phyloP scores from a whole-genome alignment of 306 rosid species.

The Pachyrhizus erosus region DNA sequence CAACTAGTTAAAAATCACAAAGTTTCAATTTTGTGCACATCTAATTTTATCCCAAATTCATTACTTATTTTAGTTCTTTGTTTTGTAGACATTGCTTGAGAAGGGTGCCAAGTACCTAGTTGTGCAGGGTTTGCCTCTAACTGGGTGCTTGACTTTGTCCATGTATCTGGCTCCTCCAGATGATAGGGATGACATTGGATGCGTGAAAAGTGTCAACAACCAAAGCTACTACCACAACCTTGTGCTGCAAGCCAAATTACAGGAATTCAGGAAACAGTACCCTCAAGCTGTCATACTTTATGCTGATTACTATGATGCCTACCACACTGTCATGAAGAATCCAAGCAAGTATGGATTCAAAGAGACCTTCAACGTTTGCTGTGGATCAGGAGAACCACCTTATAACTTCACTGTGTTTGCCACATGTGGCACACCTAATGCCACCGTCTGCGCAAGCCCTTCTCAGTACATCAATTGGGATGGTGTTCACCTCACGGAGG shows the following conservation, averaged over 20 bases:
- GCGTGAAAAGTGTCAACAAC: conserved; percentile 73
- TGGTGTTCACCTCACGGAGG: conserved; percentile 96
- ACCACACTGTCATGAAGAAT: conserved; percentile 62
- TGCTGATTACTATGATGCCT: conserved; percentile 84
- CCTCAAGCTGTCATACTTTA: conserved; percentile 71
- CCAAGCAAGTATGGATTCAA: conserved; percentile 64
- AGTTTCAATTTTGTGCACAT: neutral
- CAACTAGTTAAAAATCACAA: neutral
- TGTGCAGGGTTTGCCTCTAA: conserved; percentile 76
- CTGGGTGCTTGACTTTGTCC: conserved; percentile 80
- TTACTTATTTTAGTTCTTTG: neutral
- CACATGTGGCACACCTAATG: conserved; percentile 71
- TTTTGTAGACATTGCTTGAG: conserved; percentile 66
- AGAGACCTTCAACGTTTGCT: conserved; percentile 74
- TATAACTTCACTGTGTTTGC: conserved; percentile 60
- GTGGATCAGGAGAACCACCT: conserved; percentile 83
- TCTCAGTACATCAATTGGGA: conserved; percentile 88
- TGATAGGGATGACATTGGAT: conserved; percentile 78
- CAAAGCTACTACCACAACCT: conserved; percentile 67
- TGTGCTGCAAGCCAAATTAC: conserved; percentile 55
- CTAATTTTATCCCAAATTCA: neutral
- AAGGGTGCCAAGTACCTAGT: conserved; percentile 90
- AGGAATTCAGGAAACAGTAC: conserved; percentile 61
- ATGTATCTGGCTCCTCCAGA: conserved; percentile 63
- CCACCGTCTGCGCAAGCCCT: conserved; percentile 61